Conservation (phyloP, 148 eudicot genomes). For the Diospyros lotus region DNA sequence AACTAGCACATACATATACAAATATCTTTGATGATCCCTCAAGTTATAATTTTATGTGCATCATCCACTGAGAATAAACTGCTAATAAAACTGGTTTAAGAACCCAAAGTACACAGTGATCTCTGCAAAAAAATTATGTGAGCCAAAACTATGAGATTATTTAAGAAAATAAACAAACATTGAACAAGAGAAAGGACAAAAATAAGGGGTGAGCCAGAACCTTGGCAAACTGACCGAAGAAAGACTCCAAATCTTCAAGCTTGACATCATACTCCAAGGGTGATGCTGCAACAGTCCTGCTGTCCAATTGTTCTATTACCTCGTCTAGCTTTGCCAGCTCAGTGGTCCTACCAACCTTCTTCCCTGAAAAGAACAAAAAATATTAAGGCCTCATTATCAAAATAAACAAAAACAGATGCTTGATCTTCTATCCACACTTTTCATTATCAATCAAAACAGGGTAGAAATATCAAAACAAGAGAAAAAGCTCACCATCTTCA, state of each 20-base stretch:
- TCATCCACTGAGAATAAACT: neutral
- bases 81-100: neutral
- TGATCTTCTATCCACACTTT: neutral
- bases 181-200: no score
- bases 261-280: slow-evolving; percentile 77
- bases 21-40: neutral
- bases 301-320: slow-evolving; percentile 78
- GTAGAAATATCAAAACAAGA: neutral
- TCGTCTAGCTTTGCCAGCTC: slow-evolving; percentile 64
- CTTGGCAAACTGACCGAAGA: slow-evolving; percentile 76
- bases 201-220: slow-evolving; percentile 24
- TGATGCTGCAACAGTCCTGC: slow-evolving; percentile 80
- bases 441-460: neutral
- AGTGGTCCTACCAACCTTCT: slow-evolving; percentile 71
- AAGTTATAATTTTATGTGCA: neutral
- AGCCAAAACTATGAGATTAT: neutral
- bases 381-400: neutral
- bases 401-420: neutral
- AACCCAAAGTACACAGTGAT: neutral
- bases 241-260: slow-evolving; percentile 79
- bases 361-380: slow-evolving; percentile 41
- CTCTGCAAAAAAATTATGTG: neutral
- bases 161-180: neutral
- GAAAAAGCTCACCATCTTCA: slow-evolving; percentile 60
- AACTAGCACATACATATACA: neutral